A percentile compares a stretch with the other conserved stretches of the same genome.
Conservation (phyloP, 106 monocot genomes). For the Cymbidium sinense region DNA sequence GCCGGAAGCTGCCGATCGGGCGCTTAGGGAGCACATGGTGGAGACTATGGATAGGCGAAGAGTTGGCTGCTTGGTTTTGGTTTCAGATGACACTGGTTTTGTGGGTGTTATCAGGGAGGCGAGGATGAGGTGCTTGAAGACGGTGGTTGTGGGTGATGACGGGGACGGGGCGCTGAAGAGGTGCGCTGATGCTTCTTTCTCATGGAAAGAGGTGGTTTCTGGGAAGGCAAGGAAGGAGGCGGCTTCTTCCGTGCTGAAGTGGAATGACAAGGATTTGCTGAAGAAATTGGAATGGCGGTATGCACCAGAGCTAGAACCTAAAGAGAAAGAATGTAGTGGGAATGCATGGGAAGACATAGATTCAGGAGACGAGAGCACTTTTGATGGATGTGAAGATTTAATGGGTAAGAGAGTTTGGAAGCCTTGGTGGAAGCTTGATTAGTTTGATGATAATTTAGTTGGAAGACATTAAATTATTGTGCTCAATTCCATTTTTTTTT, state of each 20-base stretch:
- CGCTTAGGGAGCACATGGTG: constrained; percentile 24
- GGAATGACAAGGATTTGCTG: constrained; percentile 58
- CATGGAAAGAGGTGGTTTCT: constrained; percentile 57
- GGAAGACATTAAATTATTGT: background rate
- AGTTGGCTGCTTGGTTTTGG: constrained; percentile 48
- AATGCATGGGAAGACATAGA: constrained; percentile 8
- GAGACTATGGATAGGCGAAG: constrained; percentile 33
- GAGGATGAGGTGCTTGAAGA: constrained; percentile 48
- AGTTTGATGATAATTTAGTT: background rate
- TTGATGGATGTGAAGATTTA: constrained; percentile 4
- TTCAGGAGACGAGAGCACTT: background rate
- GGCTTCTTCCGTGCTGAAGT: constrained; percentile 26
- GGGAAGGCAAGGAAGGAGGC: constrained; percentile 65
- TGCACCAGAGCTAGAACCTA: background rate
- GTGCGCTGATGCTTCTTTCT: constrained; percentile 47
- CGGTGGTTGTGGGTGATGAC: constrained; percentile 62
- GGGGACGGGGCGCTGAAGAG: constrained; percentile 48
- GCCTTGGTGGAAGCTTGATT: constrained; percentile 57
- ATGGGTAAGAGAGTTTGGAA: constrained; percentile 7
- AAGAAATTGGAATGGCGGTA: constrained; percentile 67
- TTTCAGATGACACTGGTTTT: constrained; percentile 50
- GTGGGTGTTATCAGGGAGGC: constrained; percentile 40
- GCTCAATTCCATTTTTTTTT: background rate
- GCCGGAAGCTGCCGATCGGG: constrained; percentile 20
- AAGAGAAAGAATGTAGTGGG: background rate